Evolutionary conservation across 805 yeast genomes (phyloP).

Genomic region (Cyberlindnera sargentensis): DNA sequence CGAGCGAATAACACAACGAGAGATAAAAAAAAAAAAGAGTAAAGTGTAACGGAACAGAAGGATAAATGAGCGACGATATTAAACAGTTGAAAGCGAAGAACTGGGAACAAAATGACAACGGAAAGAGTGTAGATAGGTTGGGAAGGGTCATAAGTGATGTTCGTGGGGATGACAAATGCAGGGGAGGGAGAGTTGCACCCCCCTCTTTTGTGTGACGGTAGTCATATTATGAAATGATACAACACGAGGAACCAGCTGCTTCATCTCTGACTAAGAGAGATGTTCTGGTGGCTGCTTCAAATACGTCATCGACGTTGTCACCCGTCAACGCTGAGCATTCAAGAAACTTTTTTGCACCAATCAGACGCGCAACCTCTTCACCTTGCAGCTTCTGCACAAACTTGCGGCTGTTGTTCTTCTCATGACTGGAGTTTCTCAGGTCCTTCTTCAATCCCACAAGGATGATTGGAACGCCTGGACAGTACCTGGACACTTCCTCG

Average conservation of each 20-base stretch:
- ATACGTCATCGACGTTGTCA: slow-evolving; percentile 90
- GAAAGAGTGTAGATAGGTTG: too few relatives aligned
- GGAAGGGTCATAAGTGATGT: too few relatives aligned
- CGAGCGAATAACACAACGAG: too few relatives aligned
- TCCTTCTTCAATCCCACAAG: slow-evolving; percentile 85
- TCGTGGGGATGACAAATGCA: neutral
- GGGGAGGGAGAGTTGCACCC: neutral
- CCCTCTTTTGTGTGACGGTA: too few relatives aligned
- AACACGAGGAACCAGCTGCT: slow-evolving; percentile 34
- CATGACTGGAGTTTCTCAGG: slow-evolving; percentile 41
- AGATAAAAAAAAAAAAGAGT: too few relatives aligned
- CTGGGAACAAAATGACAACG: neutral
- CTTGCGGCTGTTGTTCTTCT: slow-evolving; percentile 28
- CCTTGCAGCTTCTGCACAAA: slow-evolving; percentile 53
- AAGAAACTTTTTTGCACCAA: slow-evolving; percentile 77
- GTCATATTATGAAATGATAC: slow-evolving; percentile 25
- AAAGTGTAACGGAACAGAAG: neutral
- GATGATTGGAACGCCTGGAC: slow-evolving; percentile 73
- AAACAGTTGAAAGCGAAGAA: neutral
- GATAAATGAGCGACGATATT: neutral
- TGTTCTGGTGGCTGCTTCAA: slow-evolving; percentile 85
- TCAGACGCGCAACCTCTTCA: slow-evolving; percentile 61
- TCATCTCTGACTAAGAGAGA: slow-evolving; percentile 53
- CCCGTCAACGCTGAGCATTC: slow-evolving; percentile 93
- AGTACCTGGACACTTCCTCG: slow-evolving; percentile 69